phyloP scores from a whole-genome alignment of 306 rosid species.

The Begonia fuchsioides region DNA sequence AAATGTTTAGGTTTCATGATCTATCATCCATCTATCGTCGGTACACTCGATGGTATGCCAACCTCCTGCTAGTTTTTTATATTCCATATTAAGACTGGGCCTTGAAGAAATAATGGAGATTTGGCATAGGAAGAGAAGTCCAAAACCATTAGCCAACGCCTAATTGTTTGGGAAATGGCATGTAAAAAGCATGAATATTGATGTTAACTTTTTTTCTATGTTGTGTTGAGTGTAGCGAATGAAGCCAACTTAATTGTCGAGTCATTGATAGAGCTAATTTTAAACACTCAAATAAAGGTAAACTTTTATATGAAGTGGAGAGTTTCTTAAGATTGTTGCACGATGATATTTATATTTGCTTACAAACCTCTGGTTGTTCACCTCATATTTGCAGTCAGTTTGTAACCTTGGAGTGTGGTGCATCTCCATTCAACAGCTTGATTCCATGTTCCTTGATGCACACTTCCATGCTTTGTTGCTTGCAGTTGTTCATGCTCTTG shows the following conservation, averaged over 20 bases:
- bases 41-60: slow-evolving; percentile 31
- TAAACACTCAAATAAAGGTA: slow-evolving; percentile 57
- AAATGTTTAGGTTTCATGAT: slow-evolving; percentile 81
- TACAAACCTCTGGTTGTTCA: background rate
- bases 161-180: no score
- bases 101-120: no score
- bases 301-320: background rate
- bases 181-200: no score
- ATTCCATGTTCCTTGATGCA: slow-evolving; percentile 22
- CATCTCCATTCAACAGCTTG: slow-evolving; percentile 62
- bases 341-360: background rate
- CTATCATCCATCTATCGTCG: slow-evolving; percentile 45
- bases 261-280: slow-evolving; percentile 39
- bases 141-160: no score
- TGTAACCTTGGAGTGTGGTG: slow-evolving; percentile 89
- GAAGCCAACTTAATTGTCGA: slow-evolving; percentile 37
- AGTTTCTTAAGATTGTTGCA: no score
- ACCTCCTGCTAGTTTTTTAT: no score
- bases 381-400: slow-evolving; percentile 37
- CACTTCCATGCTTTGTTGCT: slow-evolving; percentile 36
- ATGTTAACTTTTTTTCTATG: background rate
- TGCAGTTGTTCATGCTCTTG: slow-evolving; percentile 58
- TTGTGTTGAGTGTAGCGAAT: slow-evolving; percentile 26
- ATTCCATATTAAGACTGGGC: no score
- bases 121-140: no score